Conservation (phyloP, 805 yeast genomes). For the Clavispora phyllophila region DNA sequence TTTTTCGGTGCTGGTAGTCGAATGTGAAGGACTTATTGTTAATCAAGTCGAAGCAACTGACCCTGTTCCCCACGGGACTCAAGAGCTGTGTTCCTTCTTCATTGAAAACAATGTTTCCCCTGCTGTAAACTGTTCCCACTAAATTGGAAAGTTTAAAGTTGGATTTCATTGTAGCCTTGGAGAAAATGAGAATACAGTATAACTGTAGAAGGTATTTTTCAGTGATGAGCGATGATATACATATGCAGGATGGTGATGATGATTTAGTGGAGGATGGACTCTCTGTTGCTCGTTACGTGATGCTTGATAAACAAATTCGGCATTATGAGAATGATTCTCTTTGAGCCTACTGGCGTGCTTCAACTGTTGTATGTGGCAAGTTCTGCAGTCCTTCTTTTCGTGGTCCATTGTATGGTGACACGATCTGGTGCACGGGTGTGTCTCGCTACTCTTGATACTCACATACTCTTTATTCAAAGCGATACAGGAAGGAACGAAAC, state of each 20-base stretch:
- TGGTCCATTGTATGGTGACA: not conserved
- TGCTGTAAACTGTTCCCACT: constrained; percentile 89
- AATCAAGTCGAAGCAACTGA: constrained; percentile 79
- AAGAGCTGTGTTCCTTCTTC: constrained; percentile 79
- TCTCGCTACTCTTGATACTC: not conserved
- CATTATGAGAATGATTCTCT: too few species aligned
- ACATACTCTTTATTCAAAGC: not conserved
- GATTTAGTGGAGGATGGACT: not conserved
- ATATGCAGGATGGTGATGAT: not conserved
- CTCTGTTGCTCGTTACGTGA: too few species aligned
- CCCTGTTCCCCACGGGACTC: constrained; percentile 93
- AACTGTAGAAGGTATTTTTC: constrained; percentile 9
- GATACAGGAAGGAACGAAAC: not conserved
- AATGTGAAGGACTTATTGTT: constrained; percentile 85
- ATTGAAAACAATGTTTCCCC: constrained; percentile 84
- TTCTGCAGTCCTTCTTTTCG: too few species aligned
- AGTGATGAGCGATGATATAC: constrained; percentile 14
- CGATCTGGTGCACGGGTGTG: not conserved
- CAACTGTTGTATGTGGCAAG: too few species aligned
- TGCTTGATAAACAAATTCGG: too few species aligned
- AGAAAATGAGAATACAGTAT: not conserved
- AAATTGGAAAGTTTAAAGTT: constrained; percentile 84
- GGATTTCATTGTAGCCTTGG: constrained; percentile 57
- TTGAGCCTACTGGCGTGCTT: too few species aligned
- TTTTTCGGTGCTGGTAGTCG: constrained; percentile 87